Evolutionary conservation across 2,329 filamentous ascomycete species (phyloP).

Genomic region (Orbilia ellipsospora): DNA sequence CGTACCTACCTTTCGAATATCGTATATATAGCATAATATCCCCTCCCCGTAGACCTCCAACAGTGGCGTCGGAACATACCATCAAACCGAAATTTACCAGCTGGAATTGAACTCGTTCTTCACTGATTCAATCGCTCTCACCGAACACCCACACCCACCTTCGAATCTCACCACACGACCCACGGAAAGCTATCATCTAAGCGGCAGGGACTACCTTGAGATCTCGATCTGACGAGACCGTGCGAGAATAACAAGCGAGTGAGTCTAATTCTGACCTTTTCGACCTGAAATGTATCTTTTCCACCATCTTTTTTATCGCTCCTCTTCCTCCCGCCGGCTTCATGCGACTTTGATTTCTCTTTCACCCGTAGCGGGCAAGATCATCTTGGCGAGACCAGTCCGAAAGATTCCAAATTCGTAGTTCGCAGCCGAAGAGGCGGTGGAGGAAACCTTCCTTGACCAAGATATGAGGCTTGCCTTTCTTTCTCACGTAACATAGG

Average conservation of each 20-base stretch:
- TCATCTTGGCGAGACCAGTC: conserved; percentile 6
- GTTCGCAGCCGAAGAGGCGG: neutral
- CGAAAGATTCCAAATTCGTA: neutral
- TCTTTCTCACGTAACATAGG: neutral
- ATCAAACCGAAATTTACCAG: conserved; percentile 15
- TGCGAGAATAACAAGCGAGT: no score
- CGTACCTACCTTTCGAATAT: conserved; percentile 1
- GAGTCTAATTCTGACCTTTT: neutral
- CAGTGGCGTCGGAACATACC: conserved; percentile 8
- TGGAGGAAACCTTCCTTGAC: neutral
- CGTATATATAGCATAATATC: no score
- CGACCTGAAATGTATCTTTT: neutral
- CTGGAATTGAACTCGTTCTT: conserved; percentile 27
- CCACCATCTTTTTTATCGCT: neutral
- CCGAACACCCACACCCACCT: no score
- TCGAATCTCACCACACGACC: no score
- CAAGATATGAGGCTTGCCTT: neutral
- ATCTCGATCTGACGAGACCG: no score
- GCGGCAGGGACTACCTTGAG: no score
- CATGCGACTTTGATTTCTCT: conserved; percentile 1
- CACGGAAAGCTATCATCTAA: no score
- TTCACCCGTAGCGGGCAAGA: neutral
- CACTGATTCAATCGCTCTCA: neutral
- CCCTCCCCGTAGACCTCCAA: neutral
- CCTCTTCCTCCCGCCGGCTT: conserved; percentile 6